phyloP scores from a whole-genome alignment of 176 grass and related monocot species.

The Secale cereale region DNA sequence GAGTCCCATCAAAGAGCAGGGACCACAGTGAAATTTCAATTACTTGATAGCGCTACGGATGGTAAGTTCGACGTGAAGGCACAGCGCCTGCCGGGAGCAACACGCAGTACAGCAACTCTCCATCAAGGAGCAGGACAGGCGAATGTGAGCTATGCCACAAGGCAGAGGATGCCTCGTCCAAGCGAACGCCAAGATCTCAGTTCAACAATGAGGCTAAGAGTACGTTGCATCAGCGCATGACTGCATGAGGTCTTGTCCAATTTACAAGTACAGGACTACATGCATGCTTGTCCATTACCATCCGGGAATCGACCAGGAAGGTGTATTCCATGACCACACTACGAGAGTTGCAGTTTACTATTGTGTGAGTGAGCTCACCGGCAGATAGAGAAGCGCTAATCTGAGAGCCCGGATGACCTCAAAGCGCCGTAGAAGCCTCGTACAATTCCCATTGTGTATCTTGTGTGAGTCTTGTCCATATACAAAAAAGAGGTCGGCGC shows the following conservation, averaged over 20 bases:
- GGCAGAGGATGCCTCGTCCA: neutral
- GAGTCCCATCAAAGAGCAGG: too few species aligned
- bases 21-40: too few species aligned
- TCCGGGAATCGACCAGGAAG: neutral
- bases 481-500: neutral
- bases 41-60: too few species aligned
- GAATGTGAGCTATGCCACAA: neutral
- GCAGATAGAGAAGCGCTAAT: neutral
- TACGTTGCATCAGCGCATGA: too few species aligned
- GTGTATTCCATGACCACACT: neutral
- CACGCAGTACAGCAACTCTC: too few species aligned
- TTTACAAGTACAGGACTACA: neutral
- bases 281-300: neutral
- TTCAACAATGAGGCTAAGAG: neutral
- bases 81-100: too few species aligned
- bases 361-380: conserved; percentile 7
- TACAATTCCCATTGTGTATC: neutral
- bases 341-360: neutral
- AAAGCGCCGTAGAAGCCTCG: neutral
- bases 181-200: neutral
- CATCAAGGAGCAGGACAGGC: neutral
- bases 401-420: neutral
- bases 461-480: neutral
- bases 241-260: too few species aligned
- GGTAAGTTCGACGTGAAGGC: too few species aligned